These are phyloP conservation scores for Vaccinium macrocarpon DNA, from an alignment of 148 eudicot genomes.

Conservation along the genomic window DNA sequence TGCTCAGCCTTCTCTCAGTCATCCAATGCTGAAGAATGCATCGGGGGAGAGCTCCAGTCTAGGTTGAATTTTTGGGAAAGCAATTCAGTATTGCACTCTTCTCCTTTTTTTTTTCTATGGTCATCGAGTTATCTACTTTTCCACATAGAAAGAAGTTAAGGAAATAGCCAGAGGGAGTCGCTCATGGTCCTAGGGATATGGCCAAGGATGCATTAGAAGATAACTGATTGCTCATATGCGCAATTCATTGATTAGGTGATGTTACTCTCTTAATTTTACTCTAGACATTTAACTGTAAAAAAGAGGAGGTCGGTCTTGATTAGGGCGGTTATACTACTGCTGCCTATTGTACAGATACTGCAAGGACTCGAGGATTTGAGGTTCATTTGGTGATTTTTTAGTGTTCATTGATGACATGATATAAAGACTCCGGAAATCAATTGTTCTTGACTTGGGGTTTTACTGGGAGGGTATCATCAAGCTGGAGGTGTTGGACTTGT, in stretches of 20 bases:
- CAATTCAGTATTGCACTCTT: not conserved
- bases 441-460: not conserved
- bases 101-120: not conserved
- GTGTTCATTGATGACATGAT: not conserved
- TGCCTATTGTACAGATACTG: slow-evolving; percentile 18
- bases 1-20: slow-evolving; percentile 51
- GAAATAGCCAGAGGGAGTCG: not conserved
- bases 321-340: slow-evolving; percentile 3
- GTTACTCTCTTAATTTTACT: not conserved
- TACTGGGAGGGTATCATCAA: no score
- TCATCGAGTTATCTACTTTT: not conserved
- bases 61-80: slow-evolving; percentile 36
- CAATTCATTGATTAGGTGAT: not conserved
- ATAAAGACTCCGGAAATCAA: not conserved
- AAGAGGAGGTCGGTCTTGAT: not conserved
- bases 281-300: slow-evolving; percentile 8
- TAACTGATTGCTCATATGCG: not conserved
- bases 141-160: not conserved
- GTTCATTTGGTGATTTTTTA: not conserved
- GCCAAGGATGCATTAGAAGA: slow-evolving; percentile 7
- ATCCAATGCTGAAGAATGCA: slow-evolving; percentile 60
- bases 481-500: not conserved
- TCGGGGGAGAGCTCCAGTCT: slow-evolving; percentile 30
- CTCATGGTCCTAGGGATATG: not conserved
- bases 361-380: slow-evolving; percentile 1